These are phyloP conservation scores for Inonotus hispidus DNA, from an alignment of 1,284 basidiomycete genomes.

Conservation along the genomic window DNA sequence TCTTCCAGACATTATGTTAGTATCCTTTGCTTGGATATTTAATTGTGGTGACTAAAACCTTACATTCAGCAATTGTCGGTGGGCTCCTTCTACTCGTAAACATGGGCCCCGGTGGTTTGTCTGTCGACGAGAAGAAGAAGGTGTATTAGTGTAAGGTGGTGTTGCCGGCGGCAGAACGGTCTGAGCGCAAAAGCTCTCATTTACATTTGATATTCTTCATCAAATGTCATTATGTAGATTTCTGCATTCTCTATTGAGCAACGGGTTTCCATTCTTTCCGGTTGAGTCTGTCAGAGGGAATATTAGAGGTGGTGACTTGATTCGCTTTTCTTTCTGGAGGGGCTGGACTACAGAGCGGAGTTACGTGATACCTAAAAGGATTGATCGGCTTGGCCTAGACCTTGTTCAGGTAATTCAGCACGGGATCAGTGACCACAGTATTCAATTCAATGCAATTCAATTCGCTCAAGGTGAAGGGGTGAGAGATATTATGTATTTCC, in stretches of 20 bases:
- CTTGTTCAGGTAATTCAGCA: too few relatives aligned
- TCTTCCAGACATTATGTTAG: conserved; percentile 92
- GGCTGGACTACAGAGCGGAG: too few relatives aligned
- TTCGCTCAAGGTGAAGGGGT: too few relatives aligned
- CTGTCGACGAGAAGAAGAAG: conserved; percentile 99
- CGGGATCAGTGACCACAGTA: too few relatives aligned
- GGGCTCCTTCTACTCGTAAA: conserved; percentile 96
- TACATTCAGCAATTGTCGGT: conserved; percentile 82
- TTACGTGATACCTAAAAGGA: too few relatives aligned
- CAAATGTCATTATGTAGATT: not conserved
- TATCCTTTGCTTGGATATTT: conserved; percentile 20
- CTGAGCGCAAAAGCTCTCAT: not conserved
- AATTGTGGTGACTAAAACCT: conserved; percentile 18
- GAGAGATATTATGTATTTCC: too few relatives aligned
- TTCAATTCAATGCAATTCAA: too few relatives aligned
- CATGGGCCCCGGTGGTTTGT: conserved; percentile 96
- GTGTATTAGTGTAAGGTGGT: conserved; percentile 45
- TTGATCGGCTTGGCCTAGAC: too few relatives aligned
- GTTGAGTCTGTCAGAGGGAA: not conserved
- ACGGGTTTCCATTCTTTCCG: not conserved
- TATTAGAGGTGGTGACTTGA: too few relatives aligned
- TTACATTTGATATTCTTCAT: not conserved
- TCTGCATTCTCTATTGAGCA: not conserved
- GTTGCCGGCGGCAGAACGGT: not conserved
- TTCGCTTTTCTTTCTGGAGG: too few relatives aligned